Evolutionary conservation across 2,329 filamentous ascomycete genomes (phyloP).

Genomic region (Penicillium aurantiogriseum): DNA sequence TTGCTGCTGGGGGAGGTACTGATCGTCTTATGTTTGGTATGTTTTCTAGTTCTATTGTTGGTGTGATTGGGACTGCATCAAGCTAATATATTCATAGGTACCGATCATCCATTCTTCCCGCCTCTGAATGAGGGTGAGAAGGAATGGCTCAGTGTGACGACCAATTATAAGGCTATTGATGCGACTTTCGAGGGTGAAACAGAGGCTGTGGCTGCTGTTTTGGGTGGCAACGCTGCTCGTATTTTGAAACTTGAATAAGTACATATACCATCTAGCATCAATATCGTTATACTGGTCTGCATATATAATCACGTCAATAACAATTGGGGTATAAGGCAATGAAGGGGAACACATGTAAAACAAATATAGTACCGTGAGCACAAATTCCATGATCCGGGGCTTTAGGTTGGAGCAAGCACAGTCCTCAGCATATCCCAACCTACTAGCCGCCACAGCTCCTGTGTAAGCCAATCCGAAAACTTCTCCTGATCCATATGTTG

Average conservation of each 20-base stretch:
- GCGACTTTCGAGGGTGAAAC: conserved; percentile 35
- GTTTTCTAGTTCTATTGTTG: not conserved
- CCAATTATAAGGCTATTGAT: conserved; percentile 47
- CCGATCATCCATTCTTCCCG: conserved; percentile 48
- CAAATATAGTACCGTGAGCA: not conserved
- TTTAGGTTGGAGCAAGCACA: not conserved
- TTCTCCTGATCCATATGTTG: conserved; percentile 31
- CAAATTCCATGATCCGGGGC: not conserved
- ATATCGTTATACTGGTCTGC: not conserved
- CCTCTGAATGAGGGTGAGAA: conserved; percentile 36
- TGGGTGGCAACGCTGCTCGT: conserved; percentile 47
- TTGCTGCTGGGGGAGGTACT: conserved; percentile 61
- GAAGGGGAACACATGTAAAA: not conserved
- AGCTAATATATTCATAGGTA: conserved; percentile 30
- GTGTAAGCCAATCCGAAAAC: conserved; percentile 54
- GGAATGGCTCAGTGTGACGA: conserved; percentile 49
- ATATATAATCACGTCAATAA: not conserved
- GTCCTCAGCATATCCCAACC: conserved; percentile 52
- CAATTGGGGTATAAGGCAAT: not conserved
- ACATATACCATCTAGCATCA: not conserved
- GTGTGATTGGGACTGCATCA: not conserved
- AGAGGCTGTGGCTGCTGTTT: conserved; percentile 34
- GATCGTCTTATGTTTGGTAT: conserved; percentile 45
- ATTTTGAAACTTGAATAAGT: conserved; percentile 38
- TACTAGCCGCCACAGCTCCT: conserved; percentile 56